Conservation (phyloP, 192 early-diverging fungal genomes). For the Gryganskiella cystojenkinii region DNA sequence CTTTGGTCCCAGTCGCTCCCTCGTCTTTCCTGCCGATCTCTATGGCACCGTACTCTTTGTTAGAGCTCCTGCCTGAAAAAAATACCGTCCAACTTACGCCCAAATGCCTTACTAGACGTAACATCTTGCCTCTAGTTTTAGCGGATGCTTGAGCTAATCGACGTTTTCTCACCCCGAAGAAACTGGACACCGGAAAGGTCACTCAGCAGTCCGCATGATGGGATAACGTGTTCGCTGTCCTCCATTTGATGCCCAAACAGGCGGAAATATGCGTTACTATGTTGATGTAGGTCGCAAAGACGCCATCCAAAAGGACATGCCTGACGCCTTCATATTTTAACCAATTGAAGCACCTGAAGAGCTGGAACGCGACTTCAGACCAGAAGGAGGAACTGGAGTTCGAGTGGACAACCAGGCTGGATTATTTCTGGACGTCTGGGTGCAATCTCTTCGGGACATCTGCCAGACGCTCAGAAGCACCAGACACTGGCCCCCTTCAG, state of each 20-base stretch:
- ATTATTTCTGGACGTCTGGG: neutral
- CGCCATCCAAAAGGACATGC: no score
- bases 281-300: no score
- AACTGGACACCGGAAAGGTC: conserved; percentile 1
- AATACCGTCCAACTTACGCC: neutral
- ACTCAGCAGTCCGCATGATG: neutral
- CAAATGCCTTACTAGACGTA: neutral
- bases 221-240: no score
- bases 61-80: neutral
- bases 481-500: neutral
- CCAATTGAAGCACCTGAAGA: neutral
- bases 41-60: conserved; percentile 6
- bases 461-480: no score
- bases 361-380: conserved; percentile 13
- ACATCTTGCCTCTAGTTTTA: neutral
- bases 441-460: neutral
- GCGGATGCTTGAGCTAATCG: neutral
- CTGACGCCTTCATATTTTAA: conserved; percentile 4
- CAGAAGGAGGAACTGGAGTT: neutral
- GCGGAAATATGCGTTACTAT: no score
- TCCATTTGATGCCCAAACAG: no score
- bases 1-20: neutral
- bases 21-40: conserved; percentile 10
- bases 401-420: neutral
- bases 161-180: conserved; percentile 9